Percentiles rank a stretch among this genome's conserved stretches.
Evolutionary conservation across 345 rosid species (phyloP).

Genomic region (Bruguiera parviflora): DNA sequence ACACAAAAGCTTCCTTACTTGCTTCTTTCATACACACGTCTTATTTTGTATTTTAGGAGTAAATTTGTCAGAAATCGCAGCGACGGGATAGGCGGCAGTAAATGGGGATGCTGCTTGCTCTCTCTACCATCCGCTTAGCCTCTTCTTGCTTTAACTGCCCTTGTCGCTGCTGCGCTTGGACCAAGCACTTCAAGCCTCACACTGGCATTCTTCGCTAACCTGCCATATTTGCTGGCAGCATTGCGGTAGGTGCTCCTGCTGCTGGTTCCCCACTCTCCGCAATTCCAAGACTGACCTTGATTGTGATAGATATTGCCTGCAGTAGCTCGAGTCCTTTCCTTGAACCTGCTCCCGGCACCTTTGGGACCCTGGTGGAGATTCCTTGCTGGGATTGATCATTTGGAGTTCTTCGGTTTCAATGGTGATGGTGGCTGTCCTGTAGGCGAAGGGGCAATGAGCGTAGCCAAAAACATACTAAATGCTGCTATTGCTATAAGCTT

Average conservation of each 20-base stretch:
- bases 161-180: background rate
- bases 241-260: background rate
- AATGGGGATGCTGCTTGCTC: background rate
- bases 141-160: background rate
- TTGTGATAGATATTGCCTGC: background rate
- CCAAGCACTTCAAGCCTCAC: background rate
- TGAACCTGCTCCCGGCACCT: conserved; percentile 1
- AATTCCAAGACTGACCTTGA: background rate
- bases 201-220: background rate
- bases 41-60: background rate
- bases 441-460: background rate
- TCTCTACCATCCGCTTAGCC: background rate
- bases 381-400: background rate
- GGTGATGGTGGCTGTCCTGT: background rate
- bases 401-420: background rate
- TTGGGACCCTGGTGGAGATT: background rate
- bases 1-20: background rate
- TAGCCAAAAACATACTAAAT: background rate
- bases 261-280: background rate
- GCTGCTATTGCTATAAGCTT: background rate
- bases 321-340: background rate
- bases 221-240: background rate
- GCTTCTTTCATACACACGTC: background rate
- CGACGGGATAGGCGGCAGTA: background rate
- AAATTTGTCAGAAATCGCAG: too few species aligned